These are phyloP conservation scores for Mycosphaerella sp. DNA, from an alignment of 2,329 filamentous ascomycete genomes.

Conservation along the genomic window DNA sequence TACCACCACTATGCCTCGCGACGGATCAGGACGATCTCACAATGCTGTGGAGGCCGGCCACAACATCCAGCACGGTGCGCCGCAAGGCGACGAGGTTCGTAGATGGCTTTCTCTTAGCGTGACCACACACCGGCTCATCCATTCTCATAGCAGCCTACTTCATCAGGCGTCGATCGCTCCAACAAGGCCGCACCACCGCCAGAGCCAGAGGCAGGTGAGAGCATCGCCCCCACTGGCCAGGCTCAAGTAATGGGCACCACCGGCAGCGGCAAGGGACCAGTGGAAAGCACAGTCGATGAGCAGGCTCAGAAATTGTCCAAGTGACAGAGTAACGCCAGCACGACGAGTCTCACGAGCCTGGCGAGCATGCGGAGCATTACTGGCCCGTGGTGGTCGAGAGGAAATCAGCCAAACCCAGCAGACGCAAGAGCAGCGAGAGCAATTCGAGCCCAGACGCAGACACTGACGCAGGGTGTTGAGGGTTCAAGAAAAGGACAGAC, in stretches of 20 bases:
- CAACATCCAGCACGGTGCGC: conserved; percentile 36
- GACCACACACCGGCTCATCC: neutral
- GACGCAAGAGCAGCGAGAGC: conserved; percentile 9
- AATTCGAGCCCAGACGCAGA: neutral
- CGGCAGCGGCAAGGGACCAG: conserved; percentile 18
- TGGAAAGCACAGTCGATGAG: conserved; percentile 16
- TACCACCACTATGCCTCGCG: conserved; percentile 38
- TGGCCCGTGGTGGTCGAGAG: conserved; percentile 5
- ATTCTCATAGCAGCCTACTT: conserved; percentile 12
- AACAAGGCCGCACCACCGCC: conserved; percentile 38
- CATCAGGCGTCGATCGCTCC: conserved; percentile 32
- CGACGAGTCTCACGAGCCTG: conserved; percentile 9
- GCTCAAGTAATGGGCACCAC: conserved; percentile 9
- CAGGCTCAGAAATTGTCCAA: conserved; percentile 18
- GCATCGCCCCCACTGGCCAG: conserved; percentile 11
- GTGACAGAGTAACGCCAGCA: conserved; percentile 13
- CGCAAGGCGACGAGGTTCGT: conserved; percentile 32
- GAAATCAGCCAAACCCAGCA: conserved; percentile 8
- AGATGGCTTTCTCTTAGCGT: no score
- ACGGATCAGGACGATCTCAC: conserved; percentile 38
- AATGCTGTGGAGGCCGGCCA: conserved; percentile 37
- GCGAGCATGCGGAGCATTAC: conserved; percentile 10
- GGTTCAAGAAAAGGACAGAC: conserved; percentile 3
- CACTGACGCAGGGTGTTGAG: neutral
- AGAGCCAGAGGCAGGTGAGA: conserved; percentile 36